Percentiles rank a stretch among this genome's conserved stretches.
These are phyloP conservation scores for Tulasnella sp. DNA, from an alignment of 768 basidiomycete species.

Conservation along the genomic window DNA sequence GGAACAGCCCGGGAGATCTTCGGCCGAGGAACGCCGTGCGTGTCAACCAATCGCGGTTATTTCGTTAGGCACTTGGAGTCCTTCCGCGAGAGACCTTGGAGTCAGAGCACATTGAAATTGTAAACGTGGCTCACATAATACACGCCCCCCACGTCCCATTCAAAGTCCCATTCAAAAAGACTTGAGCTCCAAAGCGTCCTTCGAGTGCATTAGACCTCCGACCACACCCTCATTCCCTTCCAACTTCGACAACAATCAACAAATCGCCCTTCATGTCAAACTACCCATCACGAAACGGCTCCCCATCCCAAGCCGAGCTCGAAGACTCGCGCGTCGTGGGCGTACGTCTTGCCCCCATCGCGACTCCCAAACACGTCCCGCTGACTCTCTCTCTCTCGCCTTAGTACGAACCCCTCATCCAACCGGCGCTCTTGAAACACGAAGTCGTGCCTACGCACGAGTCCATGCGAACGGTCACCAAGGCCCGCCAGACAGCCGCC, in stretches of 20 bases:
- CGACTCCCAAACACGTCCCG: neutral
- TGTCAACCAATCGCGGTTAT: neutral
- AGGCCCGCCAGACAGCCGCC: constrained; percentile 67
- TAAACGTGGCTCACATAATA: neutral
- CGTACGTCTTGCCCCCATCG: neutral
- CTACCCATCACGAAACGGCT: neutral
- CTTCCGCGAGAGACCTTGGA: neutral
- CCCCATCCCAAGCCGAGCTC: neutral
- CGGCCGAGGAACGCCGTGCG: neutral
- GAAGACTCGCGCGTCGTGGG: constrained; percentile 9
- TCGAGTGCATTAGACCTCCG: neutral
- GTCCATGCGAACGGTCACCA: constrained; percentile 65
- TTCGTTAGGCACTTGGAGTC: neutral
- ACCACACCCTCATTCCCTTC: neutral
- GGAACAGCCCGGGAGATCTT: neutral
- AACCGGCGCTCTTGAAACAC: constrained; percentile 80
- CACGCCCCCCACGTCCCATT: neutral
- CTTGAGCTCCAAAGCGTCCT: neutral
- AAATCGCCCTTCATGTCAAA: neutral
- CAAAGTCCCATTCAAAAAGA: neutral
- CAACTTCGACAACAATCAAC: neutral
- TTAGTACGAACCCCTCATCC: constrained; percentile 93
- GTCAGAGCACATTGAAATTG: neutral
- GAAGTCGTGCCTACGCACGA: constrained; percentile 59
- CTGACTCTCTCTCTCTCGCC: neutral